Conservation (phyloP, 179 eudicot species). For the Carnegiea gigantea region DNA sequence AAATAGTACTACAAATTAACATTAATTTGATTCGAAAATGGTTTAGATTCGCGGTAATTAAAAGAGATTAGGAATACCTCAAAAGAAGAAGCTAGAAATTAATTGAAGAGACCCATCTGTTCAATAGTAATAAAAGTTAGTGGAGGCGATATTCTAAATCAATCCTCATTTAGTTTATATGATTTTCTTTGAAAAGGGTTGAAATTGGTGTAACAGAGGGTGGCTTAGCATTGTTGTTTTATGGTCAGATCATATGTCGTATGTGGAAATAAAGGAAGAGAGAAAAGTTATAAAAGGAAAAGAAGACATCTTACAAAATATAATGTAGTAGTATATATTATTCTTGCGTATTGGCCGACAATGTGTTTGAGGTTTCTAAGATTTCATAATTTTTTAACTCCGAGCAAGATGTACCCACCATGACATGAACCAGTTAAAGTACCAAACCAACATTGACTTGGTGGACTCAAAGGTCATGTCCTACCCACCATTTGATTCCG, state of each 20-base stretch:
- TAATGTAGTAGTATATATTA: not conserved
- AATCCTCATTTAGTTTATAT: not conserved
- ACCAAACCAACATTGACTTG: slow-evolving; percentile 16
- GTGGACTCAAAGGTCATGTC: slow-evolving; percentile 8
- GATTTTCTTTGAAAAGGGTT: not conserved
- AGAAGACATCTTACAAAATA: not conserved
- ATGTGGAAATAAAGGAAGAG: not conserved
- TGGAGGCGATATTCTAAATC: not conserved
- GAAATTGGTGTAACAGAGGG: not conserved
- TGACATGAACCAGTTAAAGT: not conserved
- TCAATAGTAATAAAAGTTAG: not conserved
- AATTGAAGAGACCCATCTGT: not conserved
- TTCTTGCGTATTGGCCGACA: slow-evolving; percentile 27
- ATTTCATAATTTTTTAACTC: slow-evolving; percentile 6
- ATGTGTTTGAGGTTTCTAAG: slow-evolving; percentile 13
- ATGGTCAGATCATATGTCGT: not conserved
- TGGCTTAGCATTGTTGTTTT: not conserved
- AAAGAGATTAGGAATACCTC: not conserved
- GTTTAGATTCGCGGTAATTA: too few species aligned
- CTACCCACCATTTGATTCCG: not conserved
- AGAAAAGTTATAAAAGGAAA: not conserved
- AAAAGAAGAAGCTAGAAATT: not conserved
- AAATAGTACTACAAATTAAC: too few species aligned
- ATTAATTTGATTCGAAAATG: too few species aligned
- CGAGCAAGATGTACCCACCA: not conserved